These are phyloP conservation scores for Nicotiana sylvestris DNA, from an alignment of 257 asterid genomes.

Conservation along the genomic window DNA sequence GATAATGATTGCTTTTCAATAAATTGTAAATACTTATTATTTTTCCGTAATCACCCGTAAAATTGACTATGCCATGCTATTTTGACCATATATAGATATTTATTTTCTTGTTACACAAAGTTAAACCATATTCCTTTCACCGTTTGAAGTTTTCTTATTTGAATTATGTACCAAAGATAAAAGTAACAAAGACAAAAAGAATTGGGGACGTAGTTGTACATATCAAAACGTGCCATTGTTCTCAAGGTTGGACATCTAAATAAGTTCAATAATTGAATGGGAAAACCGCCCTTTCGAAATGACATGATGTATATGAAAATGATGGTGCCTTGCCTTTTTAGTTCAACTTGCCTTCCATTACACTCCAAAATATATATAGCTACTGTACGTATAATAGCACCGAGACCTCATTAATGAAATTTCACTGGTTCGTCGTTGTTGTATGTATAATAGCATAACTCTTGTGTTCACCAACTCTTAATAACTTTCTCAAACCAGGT, in stretches of 20 bases:
- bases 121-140: too few species aligned
- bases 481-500: background rate
- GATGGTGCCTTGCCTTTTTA: background rate
- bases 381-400: too few species aligned
- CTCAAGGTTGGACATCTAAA: background rate
- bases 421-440: too few species aligned
- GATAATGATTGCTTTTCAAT: too few species aligned
- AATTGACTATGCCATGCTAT: too few species aligned
- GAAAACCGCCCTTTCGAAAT: slow-evolving; percentile 9
- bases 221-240: background rate
- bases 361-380: background rate
- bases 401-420: too few species aligned
- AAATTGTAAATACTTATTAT: fast-evolving
- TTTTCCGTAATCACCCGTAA: too few species aligned
- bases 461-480: background rate
- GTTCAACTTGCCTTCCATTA: slow-evolving; percentile 1
- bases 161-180: background rate
- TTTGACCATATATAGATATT: too few species aligned
- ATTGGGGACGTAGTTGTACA: background rate
- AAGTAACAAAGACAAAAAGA: background rate
- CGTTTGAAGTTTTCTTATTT: background rate
- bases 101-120: too few species aligned
- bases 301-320: slow-evolving; percentile 1
- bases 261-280: slow-evolving; percentile 2
- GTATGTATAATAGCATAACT: background rate